phyloP scores from a whole-genome alignment of 306 rosid species.

The Ziziphus jujuba region DNA sequence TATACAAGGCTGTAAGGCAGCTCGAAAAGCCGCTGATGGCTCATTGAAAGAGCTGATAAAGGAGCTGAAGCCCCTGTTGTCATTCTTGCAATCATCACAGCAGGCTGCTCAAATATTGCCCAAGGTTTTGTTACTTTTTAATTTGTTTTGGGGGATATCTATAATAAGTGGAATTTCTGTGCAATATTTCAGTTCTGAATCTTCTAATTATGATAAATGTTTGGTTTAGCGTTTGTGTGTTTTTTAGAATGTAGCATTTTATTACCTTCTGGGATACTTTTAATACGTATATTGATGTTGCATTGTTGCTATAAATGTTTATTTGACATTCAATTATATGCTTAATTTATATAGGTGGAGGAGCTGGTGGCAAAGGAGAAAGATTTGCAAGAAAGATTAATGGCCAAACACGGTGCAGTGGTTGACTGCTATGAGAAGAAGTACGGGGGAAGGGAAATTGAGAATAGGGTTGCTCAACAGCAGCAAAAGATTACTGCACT shows the following conservation, averaged over 20 bases:
- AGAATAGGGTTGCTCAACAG: constrained; percentile 72
- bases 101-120: constrained; percentile 78
- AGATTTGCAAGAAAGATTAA: constrained; percentile 79
- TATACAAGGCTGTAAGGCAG: constrained; percentile 83
- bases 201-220: not conserved
- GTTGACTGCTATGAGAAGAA: constrained; percentile 96
- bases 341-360: constrained; percentile 66
- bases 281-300: not conserved
- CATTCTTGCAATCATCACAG: constrained; percentile 73
- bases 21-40: constrained; percentile 81
- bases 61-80: constrained; percentile 68
- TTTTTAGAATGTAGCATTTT: too few species aligned
- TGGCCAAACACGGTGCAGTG: constrained; percentile 73
- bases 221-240: not conserved
- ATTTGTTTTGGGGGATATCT: not conserved
- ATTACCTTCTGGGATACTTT: not conserved
- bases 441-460: constrained; percentile 81
- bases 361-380: constrained; percentile 79
- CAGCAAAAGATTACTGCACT: constrained; percentile 72
- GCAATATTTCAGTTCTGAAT: not conserved
- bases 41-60: constrained; percentile 79
- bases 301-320: not conserved
- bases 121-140: constrained; percentile 53
- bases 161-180: not conserved
- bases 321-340: constrained; percentile 2